Evolutionary conservation across 768 basidiomycete species (phyloP).

Genomic region (Kwoniella europaea): DNA sequence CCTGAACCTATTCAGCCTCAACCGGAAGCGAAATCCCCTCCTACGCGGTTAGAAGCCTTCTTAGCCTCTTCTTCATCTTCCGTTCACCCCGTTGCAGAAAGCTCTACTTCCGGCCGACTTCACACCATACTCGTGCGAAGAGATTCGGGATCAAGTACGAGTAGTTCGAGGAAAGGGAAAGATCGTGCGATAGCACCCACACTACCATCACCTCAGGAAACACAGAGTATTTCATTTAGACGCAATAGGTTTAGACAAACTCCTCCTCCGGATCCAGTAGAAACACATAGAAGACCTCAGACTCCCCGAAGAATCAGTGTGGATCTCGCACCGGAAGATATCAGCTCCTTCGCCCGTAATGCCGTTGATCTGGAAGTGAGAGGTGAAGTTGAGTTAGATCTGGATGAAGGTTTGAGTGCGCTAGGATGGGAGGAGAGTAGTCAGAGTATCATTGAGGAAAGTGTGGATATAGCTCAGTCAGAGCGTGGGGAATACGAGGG

Average conservation of each 20-base stretch:
- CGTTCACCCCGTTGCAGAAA: slow-evolving; percentile 5
- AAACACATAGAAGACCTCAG: background rate
- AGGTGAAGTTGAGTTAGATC: slow-evolving; percentile 44
- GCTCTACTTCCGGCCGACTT: background rate
- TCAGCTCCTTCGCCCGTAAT: slow-evolving; percentile 35
- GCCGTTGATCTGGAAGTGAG: slow-evolving; percentile 29
- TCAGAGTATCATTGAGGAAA: slow-evolving; percentile 11
- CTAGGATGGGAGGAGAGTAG: slow-evolving; percentile 19
- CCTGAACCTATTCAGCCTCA: slow-evolving; percentile 11
- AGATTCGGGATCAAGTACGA: slow-evolving; percentile 13
- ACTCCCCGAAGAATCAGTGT: slow-evolving; percentile 40
- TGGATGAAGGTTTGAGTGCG: slow-evolving; percentile 30
- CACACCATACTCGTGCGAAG: background rate
- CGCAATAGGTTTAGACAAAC: slow-evolving; percentile 5
- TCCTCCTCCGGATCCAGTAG: background rate
- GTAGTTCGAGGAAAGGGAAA: slow-evolving; percentile 45
- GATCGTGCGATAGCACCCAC: slow-evolving; percentile 27
- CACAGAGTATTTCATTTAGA: background rate
- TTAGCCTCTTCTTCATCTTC: slow-evolving; percentile 29
- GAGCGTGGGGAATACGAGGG: background rate
- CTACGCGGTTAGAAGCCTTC: slow-evolving; percentile 33
- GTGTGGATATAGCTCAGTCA: background rate
- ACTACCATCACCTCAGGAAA: background rate
- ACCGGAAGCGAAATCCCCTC: slow-evolving; percentile 3
- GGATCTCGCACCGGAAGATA: slow-evolving; percentile 43